Conservation (phyloP, 805 yeast genomes). For the Saitoella complicata region DNA sequence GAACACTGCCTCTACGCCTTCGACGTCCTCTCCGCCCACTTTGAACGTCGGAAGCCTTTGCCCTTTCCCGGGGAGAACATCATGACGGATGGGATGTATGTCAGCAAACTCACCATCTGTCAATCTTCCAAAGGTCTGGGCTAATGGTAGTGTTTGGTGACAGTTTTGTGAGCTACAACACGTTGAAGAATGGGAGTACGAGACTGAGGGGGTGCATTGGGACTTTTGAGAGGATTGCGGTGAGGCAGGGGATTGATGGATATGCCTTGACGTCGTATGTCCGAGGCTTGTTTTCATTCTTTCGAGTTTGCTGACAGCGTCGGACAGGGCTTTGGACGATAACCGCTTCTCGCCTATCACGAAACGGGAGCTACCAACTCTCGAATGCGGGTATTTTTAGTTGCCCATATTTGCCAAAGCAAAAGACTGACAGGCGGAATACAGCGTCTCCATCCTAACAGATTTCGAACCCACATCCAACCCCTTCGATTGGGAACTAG, state of each 20-base stretch:
- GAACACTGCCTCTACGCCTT: constrained; percentile 15
- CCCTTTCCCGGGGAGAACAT: constrained; percentile 3
- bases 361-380: constrained; percentile 33
- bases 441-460: constrained; percentile 44
- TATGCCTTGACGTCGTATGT: constrained; percentile 42
- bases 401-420: constrained; percentile 6
- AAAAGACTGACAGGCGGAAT: not conserved
- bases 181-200: constrained; percentile 15
- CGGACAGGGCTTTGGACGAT: constrained; percentile 51
- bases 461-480: constrained; percentile 38
- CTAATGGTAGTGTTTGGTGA: constrained; percentile 16
- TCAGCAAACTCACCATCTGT: too few species aligned
- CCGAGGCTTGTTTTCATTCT: constrained; percentile 6
- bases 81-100: not conserved
- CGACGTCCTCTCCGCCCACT: constrained; percentile 11
- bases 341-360: constrained; percentile 56
- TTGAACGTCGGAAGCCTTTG: constrained; percentile 5
- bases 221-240: constrained; percentile 44
- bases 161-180: constrained; percentile 85
- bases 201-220: constrained; percentile 83
- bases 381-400: constrained; percentile 30
- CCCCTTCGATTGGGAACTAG: constrained; percentile 62
- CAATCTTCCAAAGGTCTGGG: too few species aligned
- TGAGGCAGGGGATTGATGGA: constrained; percentile 41
- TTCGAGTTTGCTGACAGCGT: constrained; percentile 2